These are phyloP conservation scores for Glycine soja DNA, from an alignment of 306 rosid genomes.

Conservation along the genomic window DNA sequence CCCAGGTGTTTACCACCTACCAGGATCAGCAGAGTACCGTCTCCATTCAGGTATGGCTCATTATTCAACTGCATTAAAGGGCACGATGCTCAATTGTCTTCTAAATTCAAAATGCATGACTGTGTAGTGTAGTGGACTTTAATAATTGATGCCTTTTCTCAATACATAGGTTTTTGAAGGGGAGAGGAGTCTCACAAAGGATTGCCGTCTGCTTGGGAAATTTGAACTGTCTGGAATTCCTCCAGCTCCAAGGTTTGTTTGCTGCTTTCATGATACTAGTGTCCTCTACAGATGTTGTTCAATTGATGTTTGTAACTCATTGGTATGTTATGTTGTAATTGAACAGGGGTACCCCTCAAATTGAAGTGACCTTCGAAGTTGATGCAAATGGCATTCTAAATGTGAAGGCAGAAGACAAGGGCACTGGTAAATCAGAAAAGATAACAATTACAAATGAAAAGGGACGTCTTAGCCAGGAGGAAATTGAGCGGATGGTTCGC, in stretches of 20 bases:
- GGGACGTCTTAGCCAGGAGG: constrained; percentile 97
- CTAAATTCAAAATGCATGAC: neutral
- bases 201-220: constrained; percentile 91
- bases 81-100: constrained; percentile 10
- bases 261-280: neutral
- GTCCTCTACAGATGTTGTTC: neutral
- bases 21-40: constrained; percentile 99
- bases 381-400: constrained; percentile 97
- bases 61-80: neutral
- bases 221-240: constrained; percentile 93
- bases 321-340: constrained; percentile 1
- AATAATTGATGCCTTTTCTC: neutral
- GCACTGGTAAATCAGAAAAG: constrained; percentile 98
- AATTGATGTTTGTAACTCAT: constrained; percentile 16
- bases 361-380: constrained; percentile 98
- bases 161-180: constrained; percentile 85
- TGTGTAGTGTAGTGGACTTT: neutral
- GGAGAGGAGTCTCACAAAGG: constrained; percentile 99
- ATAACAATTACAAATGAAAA: constrained; percentile 97
- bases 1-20: constrained; percentile 98
- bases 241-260: constrained; percentile 93
- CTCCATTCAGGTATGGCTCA: constrained; percentile 83
- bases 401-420: constrained; percentile 97
- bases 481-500: constrained; percentile 93
- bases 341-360: constrained; percentile 98